phyloP scores from a whole-genome alignment of 2,329 filamentous ascomycete genomes.

The Aspergillus cejpii region DNA sequence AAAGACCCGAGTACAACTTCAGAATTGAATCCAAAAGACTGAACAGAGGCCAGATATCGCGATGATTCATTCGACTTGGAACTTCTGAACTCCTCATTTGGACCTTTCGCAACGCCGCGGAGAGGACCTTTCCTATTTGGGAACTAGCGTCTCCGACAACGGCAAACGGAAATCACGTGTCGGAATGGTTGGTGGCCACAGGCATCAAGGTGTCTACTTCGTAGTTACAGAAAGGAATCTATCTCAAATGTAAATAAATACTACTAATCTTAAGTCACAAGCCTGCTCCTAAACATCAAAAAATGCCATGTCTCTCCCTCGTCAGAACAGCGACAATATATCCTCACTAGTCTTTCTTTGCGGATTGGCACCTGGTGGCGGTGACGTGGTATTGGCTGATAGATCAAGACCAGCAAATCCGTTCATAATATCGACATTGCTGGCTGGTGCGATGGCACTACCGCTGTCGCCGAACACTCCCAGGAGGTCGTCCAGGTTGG shows the following conservation, averaged over 20 bases:
- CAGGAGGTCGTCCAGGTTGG: slow-evolving; percentile 76
- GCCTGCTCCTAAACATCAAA: slow-evolving; percentile 1
- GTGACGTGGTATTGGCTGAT: slow-evolving; percentile 42
- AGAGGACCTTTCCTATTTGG: slow-evolving; percentile 11
- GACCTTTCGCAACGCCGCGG: slow-evolving; percentile 10
- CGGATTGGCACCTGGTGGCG: slow-evolving; percentile 20
- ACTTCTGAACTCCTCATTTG: not conserved
- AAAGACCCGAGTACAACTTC: not conserved
- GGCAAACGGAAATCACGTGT: slow-evolving; percentile 21
- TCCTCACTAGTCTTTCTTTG: slow-evolving; percentile 51
- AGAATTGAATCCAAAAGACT: not conserved
- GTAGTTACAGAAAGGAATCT: not conserved
- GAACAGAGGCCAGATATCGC: slow-evolving; percentile 15
- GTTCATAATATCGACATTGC: slow-evolving; percentile 59
- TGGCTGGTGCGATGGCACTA: slow-evolving; percentile 28
- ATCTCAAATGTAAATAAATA: slow-evolving; percentile 2
- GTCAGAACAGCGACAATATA: slow-evolving; percentile 50
- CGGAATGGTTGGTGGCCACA: not conserved
- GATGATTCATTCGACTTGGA: not conserved
- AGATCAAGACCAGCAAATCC: slow-evolving; percentile 80
- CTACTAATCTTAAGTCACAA: slow-evolving; percentile 1
- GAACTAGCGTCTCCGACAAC: slow-evolving; percentile 25
- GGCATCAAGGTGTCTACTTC: too few species aligned
- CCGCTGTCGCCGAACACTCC: slow-evolving; percentile 57
- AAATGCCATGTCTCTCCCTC: slow-evolving; percentile 1